These are phyloP conservation scores for Periconia macrospinosa DNA, from an alignment of 2,329 filamentous ascomycete species.

Conservation along the genomic window DNA sequence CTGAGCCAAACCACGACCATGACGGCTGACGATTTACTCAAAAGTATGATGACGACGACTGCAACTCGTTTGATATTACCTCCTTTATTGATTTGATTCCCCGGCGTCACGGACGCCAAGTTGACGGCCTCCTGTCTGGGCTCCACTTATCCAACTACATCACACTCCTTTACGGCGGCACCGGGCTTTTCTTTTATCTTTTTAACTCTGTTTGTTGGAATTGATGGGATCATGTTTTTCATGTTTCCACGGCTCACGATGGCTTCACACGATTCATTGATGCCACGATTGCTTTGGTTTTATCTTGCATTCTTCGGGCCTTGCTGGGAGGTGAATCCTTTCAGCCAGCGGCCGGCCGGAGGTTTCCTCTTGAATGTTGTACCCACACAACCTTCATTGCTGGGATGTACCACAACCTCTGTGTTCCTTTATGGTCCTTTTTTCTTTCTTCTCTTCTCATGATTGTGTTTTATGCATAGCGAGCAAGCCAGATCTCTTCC, in stretches of 20 bases:
- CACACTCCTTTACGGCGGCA: slow-evolving; percentile 28
- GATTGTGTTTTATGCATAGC: slow-evolving; percentile 45
- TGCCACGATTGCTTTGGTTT: slow-evolving; percentile 21
- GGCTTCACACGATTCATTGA: slow-evolving; percentile 27
- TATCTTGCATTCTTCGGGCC: not conserved
- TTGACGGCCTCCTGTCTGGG: slow-evolving; percentile 29
- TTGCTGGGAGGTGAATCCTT: slow-evolving; percentile 1
- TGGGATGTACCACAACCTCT: slow-evolving; percentile 8
- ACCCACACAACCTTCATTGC: not conserved
- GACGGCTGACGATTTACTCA: slow-evolving; percentile 35
- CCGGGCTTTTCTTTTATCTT: slow-evolving; percentile 22
- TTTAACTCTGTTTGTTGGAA: slow-evolving; percentile 14
- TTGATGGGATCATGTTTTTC: slow-evolving; percentile 9
- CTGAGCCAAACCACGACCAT: slow-evolving; percentile 21
- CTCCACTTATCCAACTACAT: slow-evolving; percentile 28
- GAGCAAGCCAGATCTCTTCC: slow-evolving; percentile 18
- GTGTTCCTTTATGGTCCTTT: not conserved
- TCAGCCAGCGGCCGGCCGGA: slow-evolving; percentile 6
- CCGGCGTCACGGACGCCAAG: slow-evolving; percentile 40
- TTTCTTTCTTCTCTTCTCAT: slow-evolving; percentile 18
- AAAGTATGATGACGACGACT: slow-evolving; percentile 29
- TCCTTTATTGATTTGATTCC: slow-evolving; percentile 40
- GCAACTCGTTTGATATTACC: slow-evolving; percentile 17
- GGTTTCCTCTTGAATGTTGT: not conserved
- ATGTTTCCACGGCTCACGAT: slow-evolving; percentile 27